Evolutionary conservation across 495 filamentous ascomycete genomes (phyloP), one percentile per base, ranked within the genome.

Genomic region (Sphaerosporella brunnea): DNA sequence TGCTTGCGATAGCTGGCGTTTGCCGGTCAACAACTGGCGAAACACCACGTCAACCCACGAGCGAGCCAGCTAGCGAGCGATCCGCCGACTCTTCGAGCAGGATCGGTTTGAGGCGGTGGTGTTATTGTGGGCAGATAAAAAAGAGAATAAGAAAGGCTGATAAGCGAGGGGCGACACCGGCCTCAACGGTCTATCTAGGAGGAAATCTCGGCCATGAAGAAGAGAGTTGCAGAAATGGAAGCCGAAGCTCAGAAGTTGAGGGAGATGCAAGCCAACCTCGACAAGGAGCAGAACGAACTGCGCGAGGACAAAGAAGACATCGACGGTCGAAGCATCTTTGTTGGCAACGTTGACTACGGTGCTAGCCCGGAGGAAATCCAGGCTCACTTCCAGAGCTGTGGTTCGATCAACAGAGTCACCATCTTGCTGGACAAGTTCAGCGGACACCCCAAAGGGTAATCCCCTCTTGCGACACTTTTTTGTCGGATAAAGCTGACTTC

Each of bases 301-400:
- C 75, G 78, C 37, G 92, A 99, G 60, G 83, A 85, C 65, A 88
- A 90, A 64, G 92, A 96, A 59, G 92, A 95, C 58, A 78, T 99
- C 40, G 92, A 99, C 65, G 82, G 74, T 52, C 77, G 92, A 49
- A 93, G 85, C 67, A 82, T 99, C 59, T 99, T 99, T 62, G 92
- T 99, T 20, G 92, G 92, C 39, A 99, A 99, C 60, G 92, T 99
- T 47, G 92, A 99, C 63, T 99, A 99, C 64, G 85, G 84, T 50
- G 88, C 90, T 23, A 92, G 86, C 13, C 90, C 92, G 0, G 92
- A 99, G 66, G 92, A 99, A 66, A 94, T 99, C 49, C 92, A 99
- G 69, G 84, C 86, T 30, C 92, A 99, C 63, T 99, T 99, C 67
- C 86, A 94, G 68, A 93, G 78, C 70, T 93, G 84, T 58, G 92